Base-by-base conservation (phyloP, 768 basidiomycete species). In the Lactarius trivialis region DNA sequence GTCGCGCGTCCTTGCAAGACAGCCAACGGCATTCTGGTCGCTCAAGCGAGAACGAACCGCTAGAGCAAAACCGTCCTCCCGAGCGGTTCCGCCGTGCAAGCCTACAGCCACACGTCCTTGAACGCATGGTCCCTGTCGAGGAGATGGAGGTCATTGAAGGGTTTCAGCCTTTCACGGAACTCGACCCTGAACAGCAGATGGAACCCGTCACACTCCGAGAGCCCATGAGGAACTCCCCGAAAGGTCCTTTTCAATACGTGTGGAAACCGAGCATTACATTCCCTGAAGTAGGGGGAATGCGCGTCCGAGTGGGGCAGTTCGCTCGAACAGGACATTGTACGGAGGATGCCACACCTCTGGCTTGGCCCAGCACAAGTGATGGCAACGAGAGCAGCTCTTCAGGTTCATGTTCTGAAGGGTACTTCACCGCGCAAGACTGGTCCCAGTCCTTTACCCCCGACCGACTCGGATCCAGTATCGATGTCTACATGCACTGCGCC, bases 261-360 rank as follows among this genome's bases (percentile, higher is more conserved):
- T 64, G 63, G 63, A 52, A 51, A 1, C 63, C 63, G 5, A 50
- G 24, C 14, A 54, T 64, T 26, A 54, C 53, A 9, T 33, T 60
- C 30, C 63, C 63, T 32, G 45, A 17, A 4, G 45, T 51, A 11
- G 63, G 63, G 5, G 63, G 63, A n/a, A 64, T 60, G 54, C 63
- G 57, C 48, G 39, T 64, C 41, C 58, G 63, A 24, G 39, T 60
- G 33, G 63, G 63, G 21, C 63, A 56, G 28, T 64, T 64, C 58
- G 58, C 55, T 32, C 53, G 58, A 56, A 9, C 17, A 9, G 48
- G 39, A 11, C 30, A n/a, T 37, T 14, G 19, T 49, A 21, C 8
- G 12, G 26, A 50, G 7, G 30, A 55, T 9, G 34, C n/a, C 8
- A 19, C n/a, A 9, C n/a, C 7, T 3, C 41, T 48, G 14, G 9